phyloP scores from a whole-genome alignment of 164 flowering plant species.

The grape (Vitis vinifera) region DNA sequence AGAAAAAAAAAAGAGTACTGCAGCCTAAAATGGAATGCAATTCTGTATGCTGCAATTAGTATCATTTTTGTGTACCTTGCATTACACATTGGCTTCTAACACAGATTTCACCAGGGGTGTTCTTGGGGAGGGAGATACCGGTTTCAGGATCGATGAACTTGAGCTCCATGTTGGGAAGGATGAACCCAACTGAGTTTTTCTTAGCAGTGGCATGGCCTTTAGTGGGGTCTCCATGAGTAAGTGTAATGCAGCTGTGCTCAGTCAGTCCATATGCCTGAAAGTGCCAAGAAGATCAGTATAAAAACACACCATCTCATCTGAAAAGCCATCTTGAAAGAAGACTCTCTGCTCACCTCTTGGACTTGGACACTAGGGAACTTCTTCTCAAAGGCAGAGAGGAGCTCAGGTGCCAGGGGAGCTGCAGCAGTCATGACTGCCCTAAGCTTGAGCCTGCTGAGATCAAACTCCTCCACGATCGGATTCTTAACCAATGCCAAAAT shows the following conservation, averaged over 20 bases:
- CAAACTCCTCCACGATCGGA: conserved; percentile 82
- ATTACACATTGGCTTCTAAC: conserved; percentile 96
- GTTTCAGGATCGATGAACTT: conserved; percentile 89
- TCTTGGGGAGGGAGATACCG: conserved; percentile 68
- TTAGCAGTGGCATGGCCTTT: conserved; percentile 51
- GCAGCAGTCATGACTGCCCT: conserved; percentile 90
- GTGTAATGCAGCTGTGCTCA: conserved; percentile 96
- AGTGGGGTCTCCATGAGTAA: conserved; percentile 61
- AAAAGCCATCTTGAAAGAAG: no score
- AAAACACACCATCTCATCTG: no score
- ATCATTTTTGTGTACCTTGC: conserved; percentile 52
- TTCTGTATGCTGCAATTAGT: no score
- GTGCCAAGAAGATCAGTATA: no score
- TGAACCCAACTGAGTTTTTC: conserved; percentile 85
- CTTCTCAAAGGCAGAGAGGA: conserved; percentile 60
- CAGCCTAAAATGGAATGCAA: no score
- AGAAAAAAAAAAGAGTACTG: background rate
- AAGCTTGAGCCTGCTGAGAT: conserved; percentile 70
- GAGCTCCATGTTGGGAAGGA: conserved; percentile 87
- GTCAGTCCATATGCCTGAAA: conserved; percentile 94
- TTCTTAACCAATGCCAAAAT: conserved; percentile 75
- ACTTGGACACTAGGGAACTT: conserved; percentile 90
- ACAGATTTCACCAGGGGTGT: conserved; percentile 85
- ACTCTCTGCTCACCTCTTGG: conserved; percentile 62
- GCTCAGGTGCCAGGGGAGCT: conserved; percentile 94